These are phyloP conservation scores for Phytophthora capsici DNA, from an alignment of 352 stramenopile species.

Conservation along the genomic window DNA sequence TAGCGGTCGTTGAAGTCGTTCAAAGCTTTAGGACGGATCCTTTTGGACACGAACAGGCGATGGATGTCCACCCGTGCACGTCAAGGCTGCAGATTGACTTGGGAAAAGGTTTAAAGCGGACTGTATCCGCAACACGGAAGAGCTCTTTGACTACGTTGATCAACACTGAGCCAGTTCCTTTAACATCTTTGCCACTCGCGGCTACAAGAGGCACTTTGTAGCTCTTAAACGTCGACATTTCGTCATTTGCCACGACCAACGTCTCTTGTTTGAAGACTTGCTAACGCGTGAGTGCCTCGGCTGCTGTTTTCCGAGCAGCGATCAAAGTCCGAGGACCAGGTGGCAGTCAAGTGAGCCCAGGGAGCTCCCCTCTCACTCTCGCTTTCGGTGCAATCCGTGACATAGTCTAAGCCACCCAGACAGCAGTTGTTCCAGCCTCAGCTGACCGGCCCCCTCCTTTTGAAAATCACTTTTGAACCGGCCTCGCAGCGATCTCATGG, in stretches of 20 bases:
- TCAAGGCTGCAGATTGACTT: too few relatives aligned
- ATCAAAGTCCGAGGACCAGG: slow-evolving; percentile 8
- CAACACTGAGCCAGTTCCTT: background rate
- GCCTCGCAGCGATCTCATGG: slow-evolving; percentile 20
- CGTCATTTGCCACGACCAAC: slow-evolving; percentile 9
- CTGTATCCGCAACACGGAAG: slow-evolving; percentile 1
- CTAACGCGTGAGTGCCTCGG: slow-evolving; percentile 19
- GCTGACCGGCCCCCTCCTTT: slow-evolving; percentile 6
- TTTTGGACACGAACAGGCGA: slow-evolving; percentile 8
- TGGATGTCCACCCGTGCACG: background rate
- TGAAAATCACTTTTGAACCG: slow-evolving; percentile 39
- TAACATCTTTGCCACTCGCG: slow-evolving; percentile 17
- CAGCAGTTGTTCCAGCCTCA: slow-evolving; percentile 32
- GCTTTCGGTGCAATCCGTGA: slow-evolving; percentile 45
- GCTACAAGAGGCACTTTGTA: too few relatives aligned
- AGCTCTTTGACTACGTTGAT: background rate
- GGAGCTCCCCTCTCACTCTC: slow-evolving; percentile 24
- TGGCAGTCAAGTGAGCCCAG: background rate
- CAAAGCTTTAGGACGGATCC: slow-evolving; percentile 15
- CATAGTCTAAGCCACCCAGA: slow-evolving; percentile 44
- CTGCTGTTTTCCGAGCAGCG: slow-evolving; percentile 28
- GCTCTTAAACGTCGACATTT: slow-evolving; percentile 4
- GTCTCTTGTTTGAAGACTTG: slow-evolving; percentile 1
- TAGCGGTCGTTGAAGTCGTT: slow-evolving; percentile 2
- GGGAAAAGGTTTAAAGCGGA: background rate